phyloP scores from a whole-genome alignment of 306 rosid species.

The Begonia peltatifolia region DNA sequence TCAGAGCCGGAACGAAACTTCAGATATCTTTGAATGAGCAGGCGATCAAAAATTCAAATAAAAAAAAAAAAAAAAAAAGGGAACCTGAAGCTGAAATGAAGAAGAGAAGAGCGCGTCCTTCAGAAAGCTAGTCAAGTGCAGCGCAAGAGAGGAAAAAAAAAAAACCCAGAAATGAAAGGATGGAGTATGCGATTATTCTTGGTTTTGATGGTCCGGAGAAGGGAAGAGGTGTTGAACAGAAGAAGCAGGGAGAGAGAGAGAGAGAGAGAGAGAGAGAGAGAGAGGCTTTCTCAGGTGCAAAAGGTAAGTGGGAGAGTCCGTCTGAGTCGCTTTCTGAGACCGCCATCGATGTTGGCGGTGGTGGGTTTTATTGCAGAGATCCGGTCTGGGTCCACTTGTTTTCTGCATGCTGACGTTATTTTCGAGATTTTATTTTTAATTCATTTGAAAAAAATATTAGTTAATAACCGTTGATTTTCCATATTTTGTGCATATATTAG shows the following conservation, averaged over 20 bases:
- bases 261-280: constrained; percentile 1
- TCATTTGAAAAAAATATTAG: too few species aligned
- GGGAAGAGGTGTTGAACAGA: background rate
- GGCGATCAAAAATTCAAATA: too few species aligned
- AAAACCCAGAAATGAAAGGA: too few species aligned
- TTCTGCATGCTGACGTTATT: background rate
- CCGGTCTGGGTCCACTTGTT: background rate
- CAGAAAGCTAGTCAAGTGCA: background rate
- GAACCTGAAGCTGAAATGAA: background rate
- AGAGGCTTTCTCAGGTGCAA: background rate
- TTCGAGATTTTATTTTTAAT: background rate
- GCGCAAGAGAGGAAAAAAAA: background rate
- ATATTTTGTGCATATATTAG: too few species aligned
- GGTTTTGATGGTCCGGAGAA: too few species aligned
- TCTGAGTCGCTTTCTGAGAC: background rate
- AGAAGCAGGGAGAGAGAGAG: constrained; percentile 2
- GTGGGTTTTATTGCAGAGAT: background rate
- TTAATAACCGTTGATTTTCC: too few species aligned
- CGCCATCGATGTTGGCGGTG: background rate
- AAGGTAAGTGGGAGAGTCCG: background rate
- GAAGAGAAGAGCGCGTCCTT: background rate
- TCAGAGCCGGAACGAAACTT: too few species aligned
- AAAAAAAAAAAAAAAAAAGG: background rate
- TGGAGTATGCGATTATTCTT: too few species aligned
- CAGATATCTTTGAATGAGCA: too few species aligned